Evolutionary conservation across 768 basidiomycete species (phyloP).

Genomic region (Amanita muscaria): DNA sequence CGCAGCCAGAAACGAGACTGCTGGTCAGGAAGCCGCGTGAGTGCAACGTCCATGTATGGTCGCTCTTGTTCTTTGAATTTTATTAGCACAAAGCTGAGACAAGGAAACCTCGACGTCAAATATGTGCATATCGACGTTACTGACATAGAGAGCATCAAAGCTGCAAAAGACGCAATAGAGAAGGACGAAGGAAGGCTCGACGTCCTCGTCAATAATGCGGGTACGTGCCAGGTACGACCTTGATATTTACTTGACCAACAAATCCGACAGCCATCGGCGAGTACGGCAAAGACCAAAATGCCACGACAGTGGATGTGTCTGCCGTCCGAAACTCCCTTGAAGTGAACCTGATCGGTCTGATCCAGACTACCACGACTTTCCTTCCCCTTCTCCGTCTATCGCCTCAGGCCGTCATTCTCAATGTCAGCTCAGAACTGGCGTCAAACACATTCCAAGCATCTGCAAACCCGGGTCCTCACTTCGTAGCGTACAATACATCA

Average conservation of each 20-base stretch:
- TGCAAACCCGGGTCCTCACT: slow-evolving; percentile 22
- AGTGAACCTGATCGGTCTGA: slow-evolving; percentile 34
- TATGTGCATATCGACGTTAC: slow-evolving; percentile 29
- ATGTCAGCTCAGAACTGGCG: slow-evolving; percentile 36
- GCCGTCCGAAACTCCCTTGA: slow-evolving; percentile 29
- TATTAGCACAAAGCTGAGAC: slow-evolving; percentile 23
- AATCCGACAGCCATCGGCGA: too few relatives aligned
- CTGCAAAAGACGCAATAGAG: not conserved
- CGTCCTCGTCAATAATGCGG: not conserved
- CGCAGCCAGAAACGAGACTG: slow-evolving; percentile 29
- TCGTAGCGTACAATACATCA: slow-evolving; percentile 54
- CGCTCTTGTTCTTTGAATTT: not conserved
- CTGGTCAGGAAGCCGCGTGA: slow-evolving; percentile 33
- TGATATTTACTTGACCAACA: too few relatives aligned
- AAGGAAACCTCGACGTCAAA: slow-evolving; percentile 23
- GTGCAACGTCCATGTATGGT: slow-evolving; percentile 8
- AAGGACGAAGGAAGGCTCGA: not conserved
- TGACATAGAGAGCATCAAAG: too few relatives aligned
- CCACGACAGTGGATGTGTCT: slow-evolving; percentile 24
- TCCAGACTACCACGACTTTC: slow-evolving; percentile 34
- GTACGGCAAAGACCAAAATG: slow-evolving; percentile 26
- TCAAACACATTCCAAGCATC: slow-evolving; percentile 30
- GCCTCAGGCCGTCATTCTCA: slow-evolving; percentile 29
- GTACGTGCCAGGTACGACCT: slow-evolving; percentile 23
- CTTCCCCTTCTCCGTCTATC: slow-evolving; percentile 31